Evolutionary conservation across 108 stramenopile species (phyloP).

Genomic region (Cyclotella sp.): DNA sequence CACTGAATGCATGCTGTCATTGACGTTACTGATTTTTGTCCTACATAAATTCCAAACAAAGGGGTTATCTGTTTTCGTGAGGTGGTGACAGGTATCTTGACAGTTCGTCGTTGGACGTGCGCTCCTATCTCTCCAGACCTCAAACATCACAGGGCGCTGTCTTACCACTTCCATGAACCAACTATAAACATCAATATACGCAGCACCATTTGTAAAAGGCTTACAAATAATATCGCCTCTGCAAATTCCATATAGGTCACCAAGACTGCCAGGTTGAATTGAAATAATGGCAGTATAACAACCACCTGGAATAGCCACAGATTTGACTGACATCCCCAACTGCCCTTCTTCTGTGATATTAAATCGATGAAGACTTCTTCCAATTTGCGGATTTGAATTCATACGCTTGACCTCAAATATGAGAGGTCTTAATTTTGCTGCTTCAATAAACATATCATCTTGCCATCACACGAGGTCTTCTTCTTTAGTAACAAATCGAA

Average conservation of each 20-base stretch:
- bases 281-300: background rate
- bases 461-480: background rate
- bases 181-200: background rate
- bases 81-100: background rate
- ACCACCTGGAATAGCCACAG: background rate
- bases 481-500: background rate
- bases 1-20: background rate
- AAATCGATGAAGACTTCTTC: constrained; percentile 26
- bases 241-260: constrained; percentile 25
- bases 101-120: background rate
- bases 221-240: constrained; percentile 34
- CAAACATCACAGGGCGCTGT: constrained; percentile 28
- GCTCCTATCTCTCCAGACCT: constrained; percentile 23
- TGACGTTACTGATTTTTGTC: background rate
- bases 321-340: constrained; percentile 15
- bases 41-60: constrained; percentile 9
- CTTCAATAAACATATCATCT: constrained; percentile 25
- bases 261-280: constrained; percentile 16
- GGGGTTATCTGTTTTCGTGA: constrained; percentile 2
- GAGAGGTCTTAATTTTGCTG: constrained; percentile 22
- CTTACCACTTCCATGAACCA: constrained; percentile 10
- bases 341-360: constrained; percentile 15
- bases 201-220: constrained; percentile 25
- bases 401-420: constrained; percentile 32
- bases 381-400: background rate